Conservation (phyloP, 257 asterid genomes). For the Gynochthodes officinalis region DNA sequence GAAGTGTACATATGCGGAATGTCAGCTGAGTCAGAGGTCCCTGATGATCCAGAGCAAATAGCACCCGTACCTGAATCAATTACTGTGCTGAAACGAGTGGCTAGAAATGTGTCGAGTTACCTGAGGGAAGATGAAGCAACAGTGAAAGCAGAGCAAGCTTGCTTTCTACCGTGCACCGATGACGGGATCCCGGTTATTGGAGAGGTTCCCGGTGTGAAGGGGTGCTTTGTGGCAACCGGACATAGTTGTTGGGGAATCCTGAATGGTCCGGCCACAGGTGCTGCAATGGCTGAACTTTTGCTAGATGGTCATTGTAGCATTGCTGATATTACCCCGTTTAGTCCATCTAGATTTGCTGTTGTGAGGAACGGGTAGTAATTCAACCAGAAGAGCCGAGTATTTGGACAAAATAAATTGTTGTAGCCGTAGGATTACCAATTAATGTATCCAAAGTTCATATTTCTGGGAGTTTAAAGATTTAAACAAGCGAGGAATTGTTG, state of each 20-base stretch:
- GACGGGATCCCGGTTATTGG: conserved; percentile 79
- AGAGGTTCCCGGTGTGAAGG: conserved; percentile 68
- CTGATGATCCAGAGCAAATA: conserved; percentile 75
- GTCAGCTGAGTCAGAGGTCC: conserved; percentile 82
- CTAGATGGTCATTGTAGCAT: conserved; percentile 51
- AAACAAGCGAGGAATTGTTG: no score
- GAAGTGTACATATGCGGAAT: conserved; percentile 95
- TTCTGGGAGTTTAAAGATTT: no score
- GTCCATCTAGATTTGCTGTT: conserved; percentile 54
- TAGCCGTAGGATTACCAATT: not conserved
- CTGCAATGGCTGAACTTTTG: conserved; percentile 74
- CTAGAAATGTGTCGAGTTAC: conserved; percentile 68
- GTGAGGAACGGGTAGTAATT: conserved; percentile 13
- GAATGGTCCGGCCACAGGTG: conserved; percentile 94
- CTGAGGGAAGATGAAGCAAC: conserved; percentile 57
- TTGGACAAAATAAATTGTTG: not conserved
- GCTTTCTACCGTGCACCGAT: conserved; percentile 78
- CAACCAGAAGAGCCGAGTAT: no score
- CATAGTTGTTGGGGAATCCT: conserved; percentile 98
- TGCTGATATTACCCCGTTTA: conserved; percentile 56
- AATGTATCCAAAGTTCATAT: no score
- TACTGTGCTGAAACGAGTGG: conserved; percentile 58
- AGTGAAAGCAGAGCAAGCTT: conserved; percentile 85
- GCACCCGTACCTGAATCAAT: conserved; percentile 64
- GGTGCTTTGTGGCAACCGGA: conserved; percentile 79